Percentiles rank a stretch among this genome's conserved stretches.
Conservation (phyloP, 192 early-diverging fungal genomes). For the Funneliformis mosseae region DNA sequence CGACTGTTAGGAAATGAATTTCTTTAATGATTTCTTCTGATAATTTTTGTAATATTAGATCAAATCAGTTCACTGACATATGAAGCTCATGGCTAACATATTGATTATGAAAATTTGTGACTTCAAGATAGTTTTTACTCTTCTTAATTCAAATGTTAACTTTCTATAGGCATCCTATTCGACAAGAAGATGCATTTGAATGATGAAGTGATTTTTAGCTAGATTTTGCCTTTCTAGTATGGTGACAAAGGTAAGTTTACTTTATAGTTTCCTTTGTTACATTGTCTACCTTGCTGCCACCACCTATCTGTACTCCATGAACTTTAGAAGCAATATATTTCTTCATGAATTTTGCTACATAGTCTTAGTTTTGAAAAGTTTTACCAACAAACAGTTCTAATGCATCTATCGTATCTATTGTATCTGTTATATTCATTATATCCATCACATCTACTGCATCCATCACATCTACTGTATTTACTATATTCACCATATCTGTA, state of each 20-base stretch:
- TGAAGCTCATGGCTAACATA: constrained; percentile 2
- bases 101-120: not conserved
- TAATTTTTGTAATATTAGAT: not conserved
- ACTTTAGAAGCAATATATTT: not conserved
- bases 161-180: not conserved
- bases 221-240: too few species aligned
- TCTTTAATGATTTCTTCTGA: not conserved
- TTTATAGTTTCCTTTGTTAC: not conserved
- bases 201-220: too few species aligned
- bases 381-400: too few species aligned
- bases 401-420: too few species aligned
- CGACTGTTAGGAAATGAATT: not conserved
- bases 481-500: too few species aligned
- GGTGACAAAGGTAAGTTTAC: not conserved
- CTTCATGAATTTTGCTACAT: not conserved
- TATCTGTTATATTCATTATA: too few species aligned
- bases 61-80: not conserved
- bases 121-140: not conserved
- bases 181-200: not conserved
- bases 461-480: too few species aligned
- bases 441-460: too few species aligned
- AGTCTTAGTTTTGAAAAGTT: not conserved
- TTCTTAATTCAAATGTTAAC: not conserved
- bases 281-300: not conserved
- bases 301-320: not conserved